Base-by-base conservation (phyloP, 345 rosid genomes). In the Combretum micranthum region DNA sequence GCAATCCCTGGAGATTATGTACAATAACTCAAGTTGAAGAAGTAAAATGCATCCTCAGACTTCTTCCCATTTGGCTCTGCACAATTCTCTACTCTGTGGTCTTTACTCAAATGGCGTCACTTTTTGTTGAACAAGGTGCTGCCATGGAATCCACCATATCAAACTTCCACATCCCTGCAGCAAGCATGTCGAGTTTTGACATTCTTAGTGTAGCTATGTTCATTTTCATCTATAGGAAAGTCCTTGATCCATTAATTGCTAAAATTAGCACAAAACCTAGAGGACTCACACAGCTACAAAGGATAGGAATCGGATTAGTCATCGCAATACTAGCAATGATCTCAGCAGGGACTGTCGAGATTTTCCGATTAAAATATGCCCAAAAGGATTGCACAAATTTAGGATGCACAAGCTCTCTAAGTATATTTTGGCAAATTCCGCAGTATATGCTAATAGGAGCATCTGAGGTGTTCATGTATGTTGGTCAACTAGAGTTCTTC, bases 401-500 rank as follows among this genome's bases (percentile, higher is more conserved):
- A 15, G 64, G 72, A 56, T 73, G 68, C 25, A 67, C 97, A 0
- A 89, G 97, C 74, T 60, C 88, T 0, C 55, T 93, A 62, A 89
- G 97, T 77, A 85, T 89, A 57, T 85, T 93, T 64, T 89, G 99
- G 99, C 99, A 93, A 72, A 68, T 87, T 16, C 99, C 99, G 25
- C 99, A 93, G 56, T 93, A 93, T 59, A 86, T 69, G 53, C 73
- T 93, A 17, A 82, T 89, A 13, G 97, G 96, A 69, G 97, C 95
- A n/a, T 93, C 97, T 0, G 99, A 93, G 74, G 97, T 93, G 20
- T 93, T 93, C 72, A 89, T 93, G 99, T 93, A 89, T 23, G 96
- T 89, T 13, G 97, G 97, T 20, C 99, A 93, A 56, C 70, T 93
- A 2, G 99, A 93, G 73, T 93, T 93, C 76, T 93, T 93, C 62